Base-by-base conservation (phyloP, 148 eudicot species). In the Tetragonia tetragonoides region DNA sequence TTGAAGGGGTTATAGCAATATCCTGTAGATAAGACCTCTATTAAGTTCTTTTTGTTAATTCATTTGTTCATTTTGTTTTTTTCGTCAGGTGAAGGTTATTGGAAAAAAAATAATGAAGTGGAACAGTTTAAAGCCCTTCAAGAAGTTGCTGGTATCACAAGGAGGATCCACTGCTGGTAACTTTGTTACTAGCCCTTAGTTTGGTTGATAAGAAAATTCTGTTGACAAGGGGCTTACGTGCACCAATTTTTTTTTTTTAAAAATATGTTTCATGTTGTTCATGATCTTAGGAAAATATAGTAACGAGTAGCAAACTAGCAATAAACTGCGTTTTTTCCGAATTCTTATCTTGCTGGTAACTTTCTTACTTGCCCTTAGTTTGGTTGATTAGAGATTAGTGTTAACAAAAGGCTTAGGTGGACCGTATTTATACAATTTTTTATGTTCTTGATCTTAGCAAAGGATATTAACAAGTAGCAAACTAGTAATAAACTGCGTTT, bases 121-220 rank as follows among this genome's bases (percentile, higher is more conserved):
- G 85, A 79, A 66, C 77, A 79, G 37, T 66, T 60, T 83, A 64
- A 79, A 83, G 21, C 85, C 85, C 61, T 83, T 79, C 5, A 83
- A 83, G 80, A 83, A 83, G 62, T 59, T 83, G 72, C 2, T 79
- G 24, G 56, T 15, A 0, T 83, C 85, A 28, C 41, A 72, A 9
- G 80, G 80, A 75, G 85, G 82, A 64, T 83, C 82, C 23, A 83
- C 85, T 37, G 82, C 80, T 24, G 85, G 85, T 83, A 79, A 79
- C 11, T 47, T 37, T 21, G 47, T 42, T 40, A 39, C 15, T 24
- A 20, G 28, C 16, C 9, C 21, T 24, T 59, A 15, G 20, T 39
- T 51, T 42, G 9, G 34, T 59, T 0, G 41, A n/a, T 61, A 21
- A 23, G 11, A 10, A 18, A 61, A 21, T 61, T 1, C 7, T 61